Evolutionary conservation across 805 yeast species (phyloP).

Genomic region (Saturnispora halmiae): DNA sequence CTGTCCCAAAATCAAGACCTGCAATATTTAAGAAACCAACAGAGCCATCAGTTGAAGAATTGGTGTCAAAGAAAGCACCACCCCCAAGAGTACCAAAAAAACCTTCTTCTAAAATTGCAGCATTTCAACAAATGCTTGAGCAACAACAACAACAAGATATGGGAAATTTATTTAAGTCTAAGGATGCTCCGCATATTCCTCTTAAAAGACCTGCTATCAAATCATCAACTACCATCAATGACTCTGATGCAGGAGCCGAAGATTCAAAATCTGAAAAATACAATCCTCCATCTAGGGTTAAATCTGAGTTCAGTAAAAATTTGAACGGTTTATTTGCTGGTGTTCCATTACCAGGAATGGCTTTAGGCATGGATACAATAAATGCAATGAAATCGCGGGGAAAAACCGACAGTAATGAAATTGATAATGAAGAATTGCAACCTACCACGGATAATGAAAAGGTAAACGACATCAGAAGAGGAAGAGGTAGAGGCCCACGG

Average conservation of each 20-base stretch:
- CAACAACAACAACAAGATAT: conserved; percentile 37
- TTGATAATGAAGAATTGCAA: conserved; percentile 2
- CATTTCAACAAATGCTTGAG: conserved; percentile 68
- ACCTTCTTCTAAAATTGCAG: conserved; percentile 70
- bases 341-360: conserved; percentile 46
- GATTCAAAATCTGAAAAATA: background rate
- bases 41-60: conserved; percentile 6
- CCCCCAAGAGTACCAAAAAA: conserved; percentile 72
- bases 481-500: conserved; percentile 64
- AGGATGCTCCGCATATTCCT: conserved; percentile 19
- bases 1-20: conserved; percentile 13
- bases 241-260: conserved; percentile 1
- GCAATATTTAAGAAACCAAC: background rate
- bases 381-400: conserved; percentile 11
- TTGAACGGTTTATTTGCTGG: conserved; percentile 46
- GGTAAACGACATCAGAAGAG: conserved; percentile 32
- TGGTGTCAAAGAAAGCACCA: conserved; percentile 20
- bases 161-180: conserved; percentile 13
- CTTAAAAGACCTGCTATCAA: conserved; percentile 16
- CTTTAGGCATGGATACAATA: conserved; percentile 15
- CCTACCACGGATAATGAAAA: conserved; percentile 10
- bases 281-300: conserved; percentile 10
- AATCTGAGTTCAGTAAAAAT: conserved; percentile 44
- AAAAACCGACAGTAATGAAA: conserved; percentile 12
- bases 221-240: conserved; percentile 3